phyloP scores from a whole-genome alignment of 129 eudicot genomes.

The Artemisia tridentata region DNA sequence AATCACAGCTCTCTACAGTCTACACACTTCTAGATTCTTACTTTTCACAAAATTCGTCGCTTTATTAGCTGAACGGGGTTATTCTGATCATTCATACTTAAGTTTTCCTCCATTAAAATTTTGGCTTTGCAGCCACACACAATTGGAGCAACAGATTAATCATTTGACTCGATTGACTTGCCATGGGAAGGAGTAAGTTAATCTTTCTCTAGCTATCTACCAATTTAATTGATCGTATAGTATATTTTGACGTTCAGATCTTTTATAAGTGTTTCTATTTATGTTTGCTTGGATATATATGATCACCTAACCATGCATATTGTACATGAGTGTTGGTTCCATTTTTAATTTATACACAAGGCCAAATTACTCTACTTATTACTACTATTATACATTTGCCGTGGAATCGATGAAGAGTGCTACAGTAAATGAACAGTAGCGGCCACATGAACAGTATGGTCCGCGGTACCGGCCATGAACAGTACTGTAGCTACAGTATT shows the following conservation, averaged over 20 bases:
- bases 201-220: not conserved
- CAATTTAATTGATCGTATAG: not conserved
- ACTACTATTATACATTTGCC: no score
- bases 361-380: no score
- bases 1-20: constrained; percentile 21
- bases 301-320: no score
- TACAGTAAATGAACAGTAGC: no score
- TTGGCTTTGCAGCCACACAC: constrained; percentile 8
- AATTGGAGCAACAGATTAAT: not conserved
- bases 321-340: no score
- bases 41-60: constrained; percentile 17
- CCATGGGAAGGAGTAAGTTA: constrained; percentile 27
- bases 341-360: no score
- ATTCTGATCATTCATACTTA: constrained; percentile 1
- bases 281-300: no score
- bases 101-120: constrained; percentile 3
- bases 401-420: no score
- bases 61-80: not conserved
- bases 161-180: not conserved
- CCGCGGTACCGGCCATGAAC: no score
- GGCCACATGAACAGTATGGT: no score
- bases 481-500: no score
- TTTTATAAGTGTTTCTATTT: not conserved
- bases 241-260: not conserved
- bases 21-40: constrained; percentile 4